These are phyloP conservation scores for Elsinoe perseae DNA, from an alignment of 2,329 filamentous ascomycete genomes.

Conservation along the genomic window DNA sequence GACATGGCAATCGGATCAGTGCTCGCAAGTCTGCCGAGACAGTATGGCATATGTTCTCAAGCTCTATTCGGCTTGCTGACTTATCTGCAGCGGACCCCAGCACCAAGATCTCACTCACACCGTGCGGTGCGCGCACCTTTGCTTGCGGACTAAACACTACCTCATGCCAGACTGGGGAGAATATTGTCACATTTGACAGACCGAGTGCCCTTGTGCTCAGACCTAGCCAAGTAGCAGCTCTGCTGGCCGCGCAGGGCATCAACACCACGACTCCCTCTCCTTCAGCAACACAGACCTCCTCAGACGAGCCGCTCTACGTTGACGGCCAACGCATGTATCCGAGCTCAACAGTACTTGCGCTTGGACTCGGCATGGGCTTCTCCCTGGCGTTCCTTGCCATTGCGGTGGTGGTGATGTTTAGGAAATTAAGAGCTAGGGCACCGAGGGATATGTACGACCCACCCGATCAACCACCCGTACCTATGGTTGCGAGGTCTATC, in stretches of 20 bases:
- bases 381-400: conserved; percentile 25
- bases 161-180: conserved; percentile 21
- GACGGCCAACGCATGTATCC: conserved; percentile 18
- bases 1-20: conserved; percentile 25
- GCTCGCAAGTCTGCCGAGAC: conserved; percentile 26
- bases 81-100: conserved; percentile 14
- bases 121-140: conserved; percentile 24
- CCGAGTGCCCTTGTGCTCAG: conserved; percentile 23
- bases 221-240: conserved; percentile 24
- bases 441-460: conserved; percentile 30
- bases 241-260: conserved; percentile 21
- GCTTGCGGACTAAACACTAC: conserved; percentile 26
- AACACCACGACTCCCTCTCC: conserved; percentile 17
- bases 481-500: conserved; percentile 1
- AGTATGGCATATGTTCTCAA: not conserved
- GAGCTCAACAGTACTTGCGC: conserved; percentile 22
- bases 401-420: conserved; percentile 21
- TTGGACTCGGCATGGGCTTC: conserved; percentile 25
- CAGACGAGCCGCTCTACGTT: conserved; percentile 19
- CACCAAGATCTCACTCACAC: conserved; percentile 14
- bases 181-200: conserved; percentile 24
- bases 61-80: conserved; percentile 11
- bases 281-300: conserved; percentile 10
- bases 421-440: conserved; percentile 19
- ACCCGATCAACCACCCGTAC: conserved; percentile 22